These are phyloP conservation scores for Mucor mucedo DNA, from an alignment of 371 early-diverging fungal species.

Conservation along the genomic window DNA sequence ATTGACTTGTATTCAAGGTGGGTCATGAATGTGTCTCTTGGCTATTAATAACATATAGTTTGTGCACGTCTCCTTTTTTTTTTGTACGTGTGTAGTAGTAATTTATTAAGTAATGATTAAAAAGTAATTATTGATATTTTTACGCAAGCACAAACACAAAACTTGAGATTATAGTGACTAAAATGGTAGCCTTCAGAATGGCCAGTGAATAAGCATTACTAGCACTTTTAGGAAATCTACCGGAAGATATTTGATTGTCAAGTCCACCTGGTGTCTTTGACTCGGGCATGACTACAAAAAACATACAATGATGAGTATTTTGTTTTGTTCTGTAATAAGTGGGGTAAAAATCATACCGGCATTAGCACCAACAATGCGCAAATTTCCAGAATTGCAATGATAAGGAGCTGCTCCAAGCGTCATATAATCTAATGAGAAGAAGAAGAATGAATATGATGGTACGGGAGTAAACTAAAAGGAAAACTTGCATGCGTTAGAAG, in stretches of 20 bases:
- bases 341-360: not conserved
- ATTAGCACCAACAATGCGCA: slow-evolving; percentile 24
- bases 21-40: slow-evolving; percentile 30
- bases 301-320: not conserved
- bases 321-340: not conserved
- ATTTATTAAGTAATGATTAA: slow-evolving; percentile 1
- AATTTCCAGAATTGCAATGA: slow-evolving; percentile 29
- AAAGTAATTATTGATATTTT: not conserved
- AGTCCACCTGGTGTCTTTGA: slow-evolving; percentile 11
- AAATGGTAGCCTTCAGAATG: not conserved
- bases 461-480: not conserved
- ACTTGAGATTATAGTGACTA: not conserved
- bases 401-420: slow-evolving; percentile 25
- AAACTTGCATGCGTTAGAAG: slow-evolving; percentile 31
- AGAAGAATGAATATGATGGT: not conserved
- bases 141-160: slow-evolving; percentile 2
- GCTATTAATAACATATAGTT: not conserved
- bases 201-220: not conserved
- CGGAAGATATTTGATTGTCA: slow-evolving; percentile 12
- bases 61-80: not conserved
- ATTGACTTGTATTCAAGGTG: slow-evolving; percentile 65
- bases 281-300: slow-evolving; percentile 12
- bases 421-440: slow-evolving; percentile 23
- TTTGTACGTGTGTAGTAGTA: not conserved
- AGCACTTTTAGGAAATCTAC: slow-evolving; percentile 18